phyloP scores from a whole-genome alignment of 768 basidiomycete genomes.

The Podaxis sp. region DNA sequence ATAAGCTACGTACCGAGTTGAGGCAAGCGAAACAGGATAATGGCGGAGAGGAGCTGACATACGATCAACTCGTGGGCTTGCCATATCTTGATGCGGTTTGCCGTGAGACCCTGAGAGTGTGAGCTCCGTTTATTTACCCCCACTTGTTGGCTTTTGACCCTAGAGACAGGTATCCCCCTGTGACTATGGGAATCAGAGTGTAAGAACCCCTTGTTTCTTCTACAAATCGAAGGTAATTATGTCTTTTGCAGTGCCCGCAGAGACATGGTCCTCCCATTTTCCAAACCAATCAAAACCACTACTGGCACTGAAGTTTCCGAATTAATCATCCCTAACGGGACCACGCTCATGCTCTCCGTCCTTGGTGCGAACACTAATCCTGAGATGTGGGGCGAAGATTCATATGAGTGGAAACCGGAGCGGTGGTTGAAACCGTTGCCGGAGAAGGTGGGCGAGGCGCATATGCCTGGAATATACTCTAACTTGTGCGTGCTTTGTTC shows the following conservation, averaged over 20 bases:
- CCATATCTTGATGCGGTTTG: slow-evolving; percentile 42
- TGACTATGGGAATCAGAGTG: slow-evolving; percentile 23
- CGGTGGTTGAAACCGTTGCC: slow-evolving; percentile 41
- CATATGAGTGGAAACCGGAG: slow-evolving; percentile 42
- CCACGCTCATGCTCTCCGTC: slow-evolving; percentile 39
- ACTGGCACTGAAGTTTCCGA: slow-evolving; percentile 35
- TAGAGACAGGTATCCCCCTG: slow-evolving; percentile 24
- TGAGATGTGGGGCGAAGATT: slow-evolving; percentile 41
- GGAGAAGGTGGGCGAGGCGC: slow-evolving; percentile 21
- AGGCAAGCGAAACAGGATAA: slow-evolving; percentile 24
- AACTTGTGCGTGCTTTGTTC: slow-evolving; percentile 10
- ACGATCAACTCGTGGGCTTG: slow-evolving; percentile 36
- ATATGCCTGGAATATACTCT: slow-evolving; percentile 12
- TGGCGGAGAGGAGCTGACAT: slow-evolving; percentile 27
- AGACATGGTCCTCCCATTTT: slow-evolving; percentile 40
- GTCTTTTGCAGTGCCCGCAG: slow-evolving; percentile 14
- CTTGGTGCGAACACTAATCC: slow-evolving; percentile 33
- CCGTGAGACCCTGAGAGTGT: slow-evolving; percentile 40
- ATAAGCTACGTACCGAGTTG: slow-evolving; percentile 37
- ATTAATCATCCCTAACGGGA: slow-evolving; percentile 41
- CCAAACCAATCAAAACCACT: slow-evolving; percentile 37
- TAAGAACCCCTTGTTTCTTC: slow-evolving; percentile 14
- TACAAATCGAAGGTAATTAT: not conserved
- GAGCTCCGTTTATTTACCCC: slow-evolving; percentile 8
- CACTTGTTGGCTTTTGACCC: not conserved